Evolutionary conservation across 1,139 yeast species (phyloP).

Genomic region (Pichia sorboxylosa): DNA sequence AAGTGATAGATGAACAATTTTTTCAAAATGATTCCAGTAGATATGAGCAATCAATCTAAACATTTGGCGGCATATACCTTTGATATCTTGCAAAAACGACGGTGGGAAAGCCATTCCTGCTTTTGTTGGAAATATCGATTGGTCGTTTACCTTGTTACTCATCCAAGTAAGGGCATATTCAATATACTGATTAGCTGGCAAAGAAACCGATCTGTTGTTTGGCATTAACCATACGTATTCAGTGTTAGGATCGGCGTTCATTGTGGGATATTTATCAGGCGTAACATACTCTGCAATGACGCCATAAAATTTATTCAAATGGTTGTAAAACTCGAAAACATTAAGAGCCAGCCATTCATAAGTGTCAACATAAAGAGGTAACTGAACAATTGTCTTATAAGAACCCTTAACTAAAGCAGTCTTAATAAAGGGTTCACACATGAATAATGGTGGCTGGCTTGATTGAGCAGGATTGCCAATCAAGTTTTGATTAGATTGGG

Average conservation of each 20-base stretch:
- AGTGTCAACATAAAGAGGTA: constrained; percentile 87
- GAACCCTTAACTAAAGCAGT: constrained; percentile 97
- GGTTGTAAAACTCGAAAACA: constrained; percentile 79
- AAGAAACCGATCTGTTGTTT: constrained; percentile 61
- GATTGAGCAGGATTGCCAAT: neutral
- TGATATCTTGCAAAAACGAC: constrained; percentile 68
- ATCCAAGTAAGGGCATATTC: constrained; percentile 91
- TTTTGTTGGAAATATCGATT: constrained; percentile 82
- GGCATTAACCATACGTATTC: constrained; percentile 89
- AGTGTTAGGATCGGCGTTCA: constrained; percentile 91
- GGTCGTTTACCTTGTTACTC: constrained; percentile 76
- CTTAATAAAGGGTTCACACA: constrained; percentile 88
- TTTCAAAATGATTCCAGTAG: constrained; percentile 89
- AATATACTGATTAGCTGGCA: constrained; percentile 89
- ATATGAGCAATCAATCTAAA: constrained; percentile 94
- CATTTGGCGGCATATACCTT: constrained; percentile 83
- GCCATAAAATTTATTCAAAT: constrained; percentile 78
- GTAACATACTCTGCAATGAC: constrained; percentile 81
- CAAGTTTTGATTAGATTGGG: constrained; percentile 21
- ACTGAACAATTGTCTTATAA: constrained; percentile 86
- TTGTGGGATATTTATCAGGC: constrained; percentile 79
- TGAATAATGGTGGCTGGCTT: constrained; percentile 45
- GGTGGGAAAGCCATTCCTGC: constrained; percentile 91
- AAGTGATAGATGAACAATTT: constrained; percentile 72
- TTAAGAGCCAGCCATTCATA: constrained; percentile 95